Conservation (phyloP, 257 asterid species). For the Eucommia ulmoides region DNA sequence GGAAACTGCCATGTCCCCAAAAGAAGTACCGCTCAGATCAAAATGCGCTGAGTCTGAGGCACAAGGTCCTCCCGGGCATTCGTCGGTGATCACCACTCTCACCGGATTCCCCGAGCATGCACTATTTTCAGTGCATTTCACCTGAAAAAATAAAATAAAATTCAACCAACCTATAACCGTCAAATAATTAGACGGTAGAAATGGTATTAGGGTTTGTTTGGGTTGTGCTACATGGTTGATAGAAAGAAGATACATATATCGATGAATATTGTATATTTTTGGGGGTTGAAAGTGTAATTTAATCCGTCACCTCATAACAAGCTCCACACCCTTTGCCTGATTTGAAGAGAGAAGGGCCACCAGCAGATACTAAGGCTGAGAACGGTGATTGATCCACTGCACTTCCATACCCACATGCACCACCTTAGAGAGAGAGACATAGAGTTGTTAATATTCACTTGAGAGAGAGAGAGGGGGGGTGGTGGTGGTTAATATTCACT, state of each 20-base stretch:
- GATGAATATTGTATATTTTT: too few species aligned
- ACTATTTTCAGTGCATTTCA: constrained; percentile 37
- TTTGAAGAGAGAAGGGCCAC: constrained; percentile 44
- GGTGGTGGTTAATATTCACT: too few species aligned
- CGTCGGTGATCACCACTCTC: constrained; percentile 62
- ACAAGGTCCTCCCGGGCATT: constrained; percentile 49
- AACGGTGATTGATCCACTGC: constrained; percentile 61
- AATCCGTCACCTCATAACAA: constrained; percentile 83
- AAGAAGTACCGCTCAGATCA: constrained; percentile 79
- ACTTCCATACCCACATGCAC: constrained; percentile 69
- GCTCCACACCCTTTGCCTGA: constrained; percentile 72
- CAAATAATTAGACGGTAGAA: too few species aligned
- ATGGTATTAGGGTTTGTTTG: too few species aligned
- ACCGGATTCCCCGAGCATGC: constrained; percentile 81
- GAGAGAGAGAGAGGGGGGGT: too few species aligned
- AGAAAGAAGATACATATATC: too few species aligned
- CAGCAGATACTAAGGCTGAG: constrained; percentile 62
- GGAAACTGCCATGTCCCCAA: constrained; percentile 61
- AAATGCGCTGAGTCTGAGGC: constrained; percentile 42
- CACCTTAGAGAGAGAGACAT: too few species aligned
- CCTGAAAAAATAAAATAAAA: too few species aligned
- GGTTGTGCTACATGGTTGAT: too few species aligned
- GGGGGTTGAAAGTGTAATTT: too few species aligned
- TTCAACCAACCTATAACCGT: too few species aligned
- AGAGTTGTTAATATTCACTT: too few species aligned